These are phyloP conservation scores for Daldinia vernicosa DNA, from an alignment of 495 filamentous ascomycete species.

Conservation along the genomic window DNA sequence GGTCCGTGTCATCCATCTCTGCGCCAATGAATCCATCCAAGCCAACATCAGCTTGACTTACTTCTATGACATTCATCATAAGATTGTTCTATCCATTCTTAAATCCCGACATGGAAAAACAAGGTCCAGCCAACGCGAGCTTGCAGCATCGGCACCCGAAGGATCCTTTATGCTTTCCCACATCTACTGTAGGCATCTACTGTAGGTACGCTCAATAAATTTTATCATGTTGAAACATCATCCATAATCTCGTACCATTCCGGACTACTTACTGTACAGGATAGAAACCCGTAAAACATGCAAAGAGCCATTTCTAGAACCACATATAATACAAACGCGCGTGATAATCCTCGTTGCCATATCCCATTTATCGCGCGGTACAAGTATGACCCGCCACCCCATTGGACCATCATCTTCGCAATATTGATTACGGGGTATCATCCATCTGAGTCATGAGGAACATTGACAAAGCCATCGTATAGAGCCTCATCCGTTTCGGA, in stretches of 20 bases:
- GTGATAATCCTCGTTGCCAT: constrained; percentile 2
- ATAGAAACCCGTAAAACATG: constrained; percentile 33
- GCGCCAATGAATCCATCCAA: neutral
- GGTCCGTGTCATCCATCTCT: neutral
- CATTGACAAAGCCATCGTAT: constrained; percentile 18
- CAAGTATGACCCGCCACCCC: neutral
- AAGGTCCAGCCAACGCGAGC: neutral
- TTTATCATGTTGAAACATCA: constrained; percentile 4
- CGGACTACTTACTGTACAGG: constrained; percentile 36
- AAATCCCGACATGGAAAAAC: neutral
- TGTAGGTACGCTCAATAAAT: neutral
- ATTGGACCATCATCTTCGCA: constrained; percentile 5
- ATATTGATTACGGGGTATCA: constrained; percentile 27
- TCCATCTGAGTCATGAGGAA: constrained; percentile 14
- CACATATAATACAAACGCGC: constrained; percentile 38
- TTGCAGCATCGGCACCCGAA: neutral
- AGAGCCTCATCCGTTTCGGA: constrained; percentile 16
- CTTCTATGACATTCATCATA: neutral
- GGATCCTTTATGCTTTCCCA: neutral
- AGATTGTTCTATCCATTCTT: neutral
- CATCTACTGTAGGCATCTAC: too few relatives aligned
- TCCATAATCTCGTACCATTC: constrained; percentile 33
- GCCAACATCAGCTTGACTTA: neutral
- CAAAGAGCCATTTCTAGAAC: constrained; percentile 26
- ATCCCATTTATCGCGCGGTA: constrained; percentile 15